These are phyloP conservation scores for Diphasiastrum complanatum DNA, from an alignment of 83 land plant species.

Conservation along the genomic window DNA sequence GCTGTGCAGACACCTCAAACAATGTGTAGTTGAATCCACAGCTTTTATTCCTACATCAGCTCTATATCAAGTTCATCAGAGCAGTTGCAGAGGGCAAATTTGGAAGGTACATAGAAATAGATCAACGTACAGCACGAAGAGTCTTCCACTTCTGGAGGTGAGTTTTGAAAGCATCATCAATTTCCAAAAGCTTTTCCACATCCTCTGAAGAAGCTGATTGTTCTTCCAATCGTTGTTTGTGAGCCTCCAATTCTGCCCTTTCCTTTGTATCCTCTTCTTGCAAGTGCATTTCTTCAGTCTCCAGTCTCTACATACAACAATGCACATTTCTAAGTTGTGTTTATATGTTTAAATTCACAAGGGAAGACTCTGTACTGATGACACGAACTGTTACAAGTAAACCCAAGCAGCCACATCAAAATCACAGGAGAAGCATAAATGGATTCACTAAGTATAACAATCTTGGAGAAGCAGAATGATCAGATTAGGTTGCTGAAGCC, in stretches of 20 bases:
- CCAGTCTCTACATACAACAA: constrained; percentile 18
- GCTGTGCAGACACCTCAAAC: too few species aligned
- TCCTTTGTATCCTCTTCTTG: constrained; percentile 13
- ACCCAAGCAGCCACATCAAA: too few species aligned
- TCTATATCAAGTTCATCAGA: not conserved
- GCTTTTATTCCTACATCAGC: too few species aligned
- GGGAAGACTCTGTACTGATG: too few species aligned
- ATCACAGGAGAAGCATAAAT: too few species aligned
- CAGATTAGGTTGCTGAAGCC: too few species aligned
- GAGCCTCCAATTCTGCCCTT: constrained; percentile 12
- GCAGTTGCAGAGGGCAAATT: not conserved
- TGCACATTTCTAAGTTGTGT: too few species aligned
- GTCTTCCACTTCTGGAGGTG: constrained; percentile 16
- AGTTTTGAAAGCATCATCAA: constrained; percentile 12
- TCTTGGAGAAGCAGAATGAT: too few species aligned
- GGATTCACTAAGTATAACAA: too few species aligned
- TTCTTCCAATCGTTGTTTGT: constrained; percentile 18
- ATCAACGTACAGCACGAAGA: constrained; percentile 18
- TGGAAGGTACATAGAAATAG: not conserved
- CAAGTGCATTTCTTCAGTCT: constrained; percentile 13
- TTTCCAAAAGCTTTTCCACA: constrained; percentile 13
- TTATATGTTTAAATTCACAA: too few species aligned
- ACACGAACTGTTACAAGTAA: too few species aligned
- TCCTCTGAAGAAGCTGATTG: constrained; percentile 11
- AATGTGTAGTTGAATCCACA: too few species aligned